phyloP scores from a whole-genome alignment of 2,329 filamentous ascomycete species.

The Didymella keratinophila region DNA sequence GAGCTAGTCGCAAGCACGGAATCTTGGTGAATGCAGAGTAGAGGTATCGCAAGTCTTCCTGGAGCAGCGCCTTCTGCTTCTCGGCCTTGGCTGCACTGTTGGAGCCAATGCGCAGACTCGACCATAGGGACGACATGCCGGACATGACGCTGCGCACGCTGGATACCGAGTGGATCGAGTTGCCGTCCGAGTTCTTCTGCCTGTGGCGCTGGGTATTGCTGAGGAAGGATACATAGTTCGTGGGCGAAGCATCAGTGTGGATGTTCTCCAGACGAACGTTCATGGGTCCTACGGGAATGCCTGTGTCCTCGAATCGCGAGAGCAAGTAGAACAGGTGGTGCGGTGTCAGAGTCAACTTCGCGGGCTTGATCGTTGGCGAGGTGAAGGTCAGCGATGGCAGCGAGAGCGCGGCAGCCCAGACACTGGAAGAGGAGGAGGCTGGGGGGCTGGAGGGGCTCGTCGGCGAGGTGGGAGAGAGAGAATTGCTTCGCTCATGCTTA shows the following conservation, averaged over 20 bases:
- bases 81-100: slow-evolving; percentile 84
- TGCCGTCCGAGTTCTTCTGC: slow-evolving; percentile 80
- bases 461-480: slow-evolving; percentile 50
- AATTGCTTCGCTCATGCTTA: slow-evolving; percentile 67
- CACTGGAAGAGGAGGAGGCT: slow-evolving; percentile 68
- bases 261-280: slow-evolving; percentile 95
- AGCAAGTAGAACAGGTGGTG: slow-evolving; percentile 97
- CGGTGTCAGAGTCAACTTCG: slow-evolving; percentile 89
- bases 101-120: slow-evolving; percentile 82
- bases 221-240: slow-evolving; percentile 96
- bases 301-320: slow-evolving; percentile 91
- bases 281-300: slow-evolving; percentile 92
- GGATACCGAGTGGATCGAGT: slow-evolving; percentile 93
- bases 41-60: slow-evolving; percentile 90
- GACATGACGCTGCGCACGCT: slow-evolving; percentile 98
- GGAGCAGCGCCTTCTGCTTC: slow-evolving; percentile 83
- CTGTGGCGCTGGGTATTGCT: slow-evolving; percentile 82
- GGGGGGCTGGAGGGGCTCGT: slow-evolving; percentile 54
- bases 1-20: slow-evolving; percentile 84
- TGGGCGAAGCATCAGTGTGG: slow-evolving; percentile 82
- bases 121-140: slow-evolving; percentile 92
- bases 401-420: slow-evolving; percentile 83
- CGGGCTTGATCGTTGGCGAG: slow-evolving; percentile 84
- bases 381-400: slow-evolving; percentile 85
- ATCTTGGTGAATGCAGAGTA: slow-evolving; percentile 99